Evolutionary conservation across 441 rosid genomes (phyloP).

Genomic region (Pelargonium fulgidum): DNA sequence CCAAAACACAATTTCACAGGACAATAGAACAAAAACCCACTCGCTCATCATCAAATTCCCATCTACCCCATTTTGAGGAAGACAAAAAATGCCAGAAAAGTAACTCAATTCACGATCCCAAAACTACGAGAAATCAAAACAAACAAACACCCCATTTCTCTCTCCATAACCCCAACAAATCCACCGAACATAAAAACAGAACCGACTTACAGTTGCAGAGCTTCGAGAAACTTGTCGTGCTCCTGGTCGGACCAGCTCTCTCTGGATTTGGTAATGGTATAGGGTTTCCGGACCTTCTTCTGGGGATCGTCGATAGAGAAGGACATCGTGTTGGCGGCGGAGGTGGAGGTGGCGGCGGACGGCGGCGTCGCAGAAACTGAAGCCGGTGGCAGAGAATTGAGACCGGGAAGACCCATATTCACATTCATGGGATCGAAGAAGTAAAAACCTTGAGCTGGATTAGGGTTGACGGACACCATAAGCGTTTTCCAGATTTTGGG

Average conservation of each 20-base stretch:
- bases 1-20: too few relatives aligned
- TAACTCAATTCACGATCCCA: too few relatives aligned
- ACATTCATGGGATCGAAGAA: slow-evolving; percentile 38
- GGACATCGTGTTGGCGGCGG: slow-evolving; percentile 20
- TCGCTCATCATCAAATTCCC: too few relatives aligned
- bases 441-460: slow-evolving; percentile 36
- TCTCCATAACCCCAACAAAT: neutral
- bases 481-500: slow-evolving; percentile 1
- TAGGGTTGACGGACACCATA: slow-evolving; percentile 49
- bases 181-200: neutral
- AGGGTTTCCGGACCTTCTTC: slow-evolving; percentile 88
- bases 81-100: too few relatives aligned
- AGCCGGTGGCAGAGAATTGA: slow-evolving; percentile 19
- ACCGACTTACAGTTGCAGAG: slow-evolving; percentile 70
- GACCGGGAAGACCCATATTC: slow-evolving; percentile 27
- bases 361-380: slow-evolving; percentile 14
- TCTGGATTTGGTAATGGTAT: slow-evolving; percentile 86
- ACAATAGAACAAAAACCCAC: too few relatives aligned
- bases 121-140: too few relatives aligned
- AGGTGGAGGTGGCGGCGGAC: neutral
- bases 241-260: slow-evolving; percentile 98
- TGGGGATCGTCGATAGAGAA: slow-evolving; percentile 32
- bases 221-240: slow-evolving; percentile 93
- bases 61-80: too few relatives aligned
- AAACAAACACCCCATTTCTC: neutral